These are phyloP conservation scores for Malus sieversii DNA, from an alignment of 306 rosid species.

Conservation along the genomic window DNA sequence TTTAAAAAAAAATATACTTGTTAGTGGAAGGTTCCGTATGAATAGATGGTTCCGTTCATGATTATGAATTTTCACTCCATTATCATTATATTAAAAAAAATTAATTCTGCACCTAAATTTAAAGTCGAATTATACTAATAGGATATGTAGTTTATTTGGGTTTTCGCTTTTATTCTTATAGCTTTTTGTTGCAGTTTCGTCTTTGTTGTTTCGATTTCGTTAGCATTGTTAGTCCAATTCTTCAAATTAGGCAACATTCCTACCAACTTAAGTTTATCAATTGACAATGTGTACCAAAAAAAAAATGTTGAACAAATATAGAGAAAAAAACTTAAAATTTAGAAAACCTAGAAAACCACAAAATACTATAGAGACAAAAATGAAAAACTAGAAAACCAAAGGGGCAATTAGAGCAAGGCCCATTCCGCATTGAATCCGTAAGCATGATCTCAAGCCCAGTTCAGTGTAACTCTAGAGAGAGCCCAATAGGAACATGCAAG, in stretches of 20 bases:
- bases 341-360: background rate
- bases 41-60: background rate
- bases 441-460: background rate
- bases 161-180: background rate
- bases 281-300: too few species aligned
- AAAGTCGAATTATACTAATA: background rate
- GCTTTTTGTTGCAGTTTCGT: background rate
- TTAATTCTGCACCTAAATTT: too few species aligned
- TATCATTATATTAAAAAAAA: too few species aligned
- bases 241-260: background rate
- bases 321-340: too few species aligned
- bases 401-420: background rate
- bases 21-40: too few species aligned
- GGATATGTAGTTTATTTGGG: background rate
- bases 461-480: background rate
- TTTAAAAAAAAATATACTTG: too few species aligned
- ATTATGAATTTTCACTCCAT: background rate
- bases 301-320: too few species aligned
- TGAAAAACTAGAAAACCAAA: background rate
- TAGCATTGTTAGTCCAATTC: background rate
- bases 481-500: background rate
- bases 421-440: background rate
- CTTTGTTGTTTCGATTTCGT: background rate
- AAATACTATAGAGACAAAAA: background rate
- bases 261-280: background rate